Conservation (phyloP, 2,329 filamentous ascomycete species). For the Dryadomyces quercivorus region DNA sequence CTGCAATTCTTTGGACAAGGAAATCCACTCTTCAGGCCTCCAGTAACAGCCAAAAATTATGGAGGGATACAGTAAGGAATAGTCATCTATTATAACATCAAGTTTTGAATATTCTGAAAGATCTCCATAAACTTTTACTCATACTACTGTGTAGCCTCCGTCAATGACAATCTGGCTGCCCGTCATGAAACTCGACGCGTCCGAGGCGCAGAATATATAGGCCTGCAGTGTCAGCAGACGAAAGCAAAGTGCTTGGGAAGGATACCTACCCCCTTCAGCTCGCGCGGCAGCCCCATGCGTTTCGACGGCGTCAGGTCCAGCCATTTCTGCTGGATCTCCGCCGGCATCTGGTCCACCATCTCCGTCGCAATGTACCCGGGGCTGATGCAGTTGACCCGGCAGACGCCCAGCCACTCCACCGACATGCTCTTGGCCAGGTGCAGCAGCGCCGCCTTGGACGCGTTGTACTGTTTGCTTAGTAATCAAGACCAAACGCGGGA, state of each 20-base stretch:
- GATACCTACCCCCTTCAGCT: background rate
- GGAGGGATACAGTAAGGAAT: too few relatives aligned
- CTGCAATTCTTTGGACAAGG: too few relatives aligned
- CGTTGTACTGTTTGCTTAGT: conserved; percentile 63
- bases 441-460: conserved; percentile 52
- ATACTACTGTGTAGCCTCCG: background rate
- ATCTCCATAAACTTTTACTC: too few relatives aligned
- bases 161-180: background rate
- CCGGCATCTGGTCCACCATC: conserved; percentile 16
- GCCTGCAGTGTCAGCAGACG: background rate
- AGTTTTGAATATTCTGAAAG: too few relatives aligned
- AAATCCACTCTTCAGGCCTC: too few relatives aligned
- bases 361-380: conserved; percentile 36
- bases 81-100: too few relatives aligned
- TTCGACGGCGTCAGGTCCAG: too few relatives aligned
- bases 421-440: conserved; percentile 55
- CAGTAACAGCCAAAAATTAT: too few relatives aligned
- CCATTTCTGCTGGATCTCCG: too few relatives aligned
- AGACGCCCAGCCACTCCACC: conserved; percentile 68
- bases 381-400: conserved; percentile 34
- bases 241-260: background rate
- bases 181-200: background rate
- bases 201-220: background rate
- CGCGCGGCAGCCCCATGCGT: too few relatives aligned
- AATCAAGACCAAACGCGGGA: too few relatives aligned